Evolutionary conservation across 2,329 filamentous ascomycete species (phyloP).

Genomic region (Mollisia scopiformis): DNA sequence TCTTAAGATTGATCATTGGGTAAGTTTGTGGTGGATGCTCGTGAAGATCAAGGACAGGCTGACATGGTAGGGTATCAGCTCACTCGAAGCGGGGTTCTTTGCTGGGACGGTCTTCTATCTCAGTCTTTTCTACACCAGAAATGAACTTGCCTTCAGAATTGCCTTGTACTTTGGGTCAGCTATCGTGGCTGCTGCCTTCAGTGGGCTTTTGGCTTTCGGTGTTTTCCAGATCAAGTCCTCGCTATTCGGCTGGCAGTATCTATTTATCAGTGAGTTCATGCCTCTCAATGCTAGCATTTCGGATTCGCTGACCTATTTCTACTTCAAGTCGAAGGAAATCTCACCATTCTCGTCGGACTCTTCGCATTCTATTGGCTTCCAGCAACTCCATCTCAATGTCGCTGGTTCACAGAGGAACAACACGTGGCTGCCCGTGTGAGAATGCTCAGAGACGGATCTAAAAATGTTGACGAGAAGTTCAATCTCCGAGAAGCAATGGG

Average conservation of each 20-base stretch:
- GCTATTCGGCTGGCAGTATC: constrained; percentile 49
- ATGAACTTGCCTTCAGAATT: constrained; percentile 38
- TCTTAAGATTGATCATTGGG: constrained; percentile 5
- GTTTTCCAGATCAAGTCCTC: constrained; percentile 49
- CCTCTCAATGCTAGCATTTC: too few species aligned
- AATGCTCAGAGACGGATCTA: constrained; percentile 46
- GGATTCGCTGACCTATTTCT: neutral
- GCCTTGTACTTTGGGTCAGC: constrained; percentile 48
- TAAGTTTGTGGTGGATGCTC: neutral
- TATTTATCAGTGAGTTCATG: neutral
- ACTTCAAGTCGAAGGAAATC: constrained; percentile 18
- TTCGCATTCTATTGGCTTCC: constrained; percentile 29
- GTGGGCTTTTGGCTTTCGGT: constrained; percentile 37
- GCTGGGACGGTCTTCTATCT: constrained; percentile 56
- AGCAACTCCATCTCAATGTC: constrained; percentile 29
- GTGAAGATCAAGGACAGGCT: neutral
- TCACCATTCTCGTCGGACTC: constrained; percentile 31
- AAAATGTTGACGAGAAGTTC: constrained; percentile 54
- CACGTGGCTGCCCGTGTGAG: constrained; percentile 53
- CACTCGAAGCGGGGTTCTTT: constrained; percentile 56
- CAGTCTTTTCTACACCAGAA: constrained; percentile 49
- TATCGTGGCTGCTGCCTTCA: constrained; percentile 41
- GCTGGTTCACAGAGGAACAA: constrained; percentile 24
- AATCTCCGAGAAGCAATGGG: constrained; percentile 52
- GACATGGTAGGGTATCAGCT: neutral